Base-by-base conservation (phyloP, 2,329 filamentous ascomycete species). In the Penicillium sp. region DNA sequence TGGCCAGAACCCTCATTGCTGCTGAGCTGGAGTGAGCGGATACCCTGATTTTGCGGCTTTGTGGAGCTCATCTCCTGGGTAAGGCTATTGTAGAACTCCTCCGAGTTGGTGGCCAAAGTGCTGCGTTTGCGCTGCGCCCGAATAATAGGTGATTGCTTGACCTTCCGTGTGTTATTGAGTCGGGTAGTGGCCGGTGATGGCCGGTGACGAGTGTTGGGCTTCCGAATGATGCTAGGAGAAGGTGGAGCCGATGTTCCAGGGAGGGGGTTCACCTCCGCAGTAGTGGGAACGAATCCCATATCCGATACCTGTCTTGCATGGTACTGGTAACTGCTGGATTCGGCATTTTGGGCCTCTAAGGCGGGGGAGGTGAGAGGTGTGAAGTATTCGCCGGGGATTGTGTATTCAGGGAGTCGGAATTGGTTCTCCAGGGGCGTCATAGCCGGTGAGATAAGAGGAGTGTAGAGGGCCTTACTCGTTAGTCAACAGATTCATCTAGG, bases 301-400 rank as follows among this genome's bases (percentile, higher is more conserved):
- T 78, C 76, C 3, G 72, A 72, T 15, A 74, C 64, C 45, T 74
- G 71, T 35, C 69, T 66, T 10, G 69, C 68, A 40, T 73, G 71
- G 50, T 74, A 75, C 13, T 71, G 67, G 51, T 74, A 76, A 46
- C 68, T 64, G 60, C 73, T 71, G 29, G 68, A 61, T 57, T 71
- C 72, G 57, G 73, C 58, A 43, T 73, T 73, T 52, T 78, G 77
- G 9, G 79, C 78, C 67, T 81, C 78, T 29, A 81, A 72, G n/a
- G 79, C 79, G 3, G 79, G 79, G 10, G 79, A 81, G 2, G 78
- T 81, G 35, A 81, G 71, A 25, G 79, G 79, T 25, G 78, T 81
- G 61, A 81, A 80, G 63, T 80, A 78, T 65, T 81, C 79, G 48
- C 78, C 76, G 10, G 78, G 77, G 25, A 78, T 75, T 10, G 78